Percentiles rank a stretch among this genome's conserved stretches.
phyloP scores from a whole-genome alignment of 768 basidiomycete species.

The Tubosaeta sp. region DNA sequence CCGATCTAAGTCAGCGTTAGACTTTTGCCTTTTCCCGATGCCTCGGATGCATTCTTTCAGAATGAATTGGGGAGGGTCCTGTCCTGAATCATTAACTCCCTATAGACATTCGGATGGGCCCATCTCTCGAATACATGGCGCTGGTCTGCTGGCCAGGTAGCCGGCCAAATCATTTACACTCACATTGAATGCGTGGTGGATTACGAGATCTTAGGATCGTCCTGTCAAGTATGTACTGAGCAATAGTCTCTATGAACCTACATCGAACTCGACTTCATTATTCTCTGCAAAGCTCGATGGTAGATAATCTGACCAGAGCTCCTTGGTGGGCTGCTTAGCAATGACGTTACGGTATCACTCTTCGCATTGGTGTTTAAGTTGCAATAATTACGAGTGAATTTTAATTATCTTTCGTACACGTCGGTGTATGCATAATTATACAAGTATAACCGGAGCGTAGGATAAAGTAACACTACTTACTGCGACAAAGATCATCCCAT shows the following conservation, averaged over 20 bases:
- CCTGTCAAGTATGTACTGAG: too few relatives aligned
- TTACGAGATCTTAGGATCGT: too few relatives aligned
- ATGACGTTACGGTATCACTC: background rate
- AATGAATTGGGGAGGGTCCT: conserved; percentile 58
- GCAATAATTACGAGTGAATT: background rate
- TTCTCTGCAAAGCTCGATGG: background rate
- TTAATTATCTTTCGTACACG: conserved; percentile 5
- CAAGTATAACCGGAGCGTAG: conserved; percentile 9
- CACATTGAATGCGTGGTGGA: too few relatives aligned
- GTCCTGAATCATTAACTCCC: too few relatives aligned
- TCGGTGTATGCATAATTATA: conserved; percentile 11
- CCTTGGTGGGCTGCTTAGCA: background rate
- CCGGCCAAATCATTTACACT: too few relatives aligned
- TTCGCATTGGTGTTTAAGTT: background rate
- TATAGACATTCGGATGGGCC: too few relatives aligned
- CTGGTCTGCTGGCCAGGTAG: too few relatives aligned
- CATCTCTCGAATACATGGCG: too few relatives aligned
- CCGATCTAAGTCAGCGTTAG: too few relatives aligned
- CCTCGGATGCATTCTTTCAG: conserved; percentile 56
- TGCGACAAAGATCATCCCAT: conserved; percentile 42
- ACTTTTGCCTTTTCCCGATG: too few relatives aligned
- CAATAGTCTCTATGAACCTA: conserved; percentile 2
- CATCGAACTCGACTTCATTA: conserved; percentile 7
- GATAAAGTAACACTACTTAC: conserved; percentile 7
- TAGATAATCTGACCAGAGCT: background rate